Percentiles rank a stretch among this genome's conserved stretches.
phyloP scores from a whole-genome alignment of 2,329 filamentous ascomycete species.

The Ophiostoma novo-ulmi region DNA sequence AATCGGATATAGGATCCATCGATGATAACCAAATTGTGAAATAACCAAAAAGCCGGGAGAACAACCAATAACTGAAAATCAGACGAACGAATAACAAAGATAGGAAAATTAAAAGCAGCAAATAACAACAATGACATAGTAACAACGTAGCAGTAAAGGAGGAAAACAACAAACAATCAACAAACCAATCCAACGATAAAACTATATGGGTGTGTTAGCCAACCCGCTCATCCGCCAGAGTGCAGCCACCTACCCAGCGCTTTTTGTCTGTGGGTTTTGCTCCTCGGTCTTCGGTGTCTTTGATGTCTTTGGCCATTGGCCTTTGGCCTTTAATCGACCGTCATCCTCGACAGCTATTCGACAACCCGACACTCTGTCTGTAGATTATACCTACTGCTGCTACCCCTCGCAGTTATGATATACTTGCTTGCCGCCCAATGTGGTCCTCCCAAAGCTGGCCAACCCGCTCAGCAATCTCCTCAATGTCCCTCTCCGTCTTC shows the following conservation, averaged over 20 bases:
- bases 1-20: background rate
- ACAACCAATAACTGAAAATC: background rate
- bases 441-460: constrained; percentile 42
- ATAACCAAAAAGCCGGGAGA: background rate
- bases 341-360: background rate
- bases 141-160: background rate
- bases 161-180: background rate
- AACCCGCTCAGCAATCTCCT: constrained; percentile 58
- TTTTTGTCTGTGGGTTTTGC: background rate
- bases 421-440: constrained; percentile 34
- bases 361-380: background rate
- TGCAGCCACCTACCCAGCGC: background rate
- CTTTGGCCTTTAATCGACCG: background rate
- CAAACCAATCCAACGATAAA: background rate
- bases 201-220: background rate
- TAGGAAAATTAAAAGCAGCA: background rate
- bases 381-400: background rate
- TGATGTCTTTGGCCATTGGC: background rate
- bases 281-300: background rate
- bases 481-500: constrained; percentile 64
- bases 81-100: background rate
- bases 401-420: constrained; percentile 32
- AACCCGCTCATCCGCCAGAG: background rate
- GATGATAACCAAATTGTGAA: background rate
- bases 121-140: background rate